These are phyloP conservation scores for Phytophthora boehmeriae DNA, from an alignment of 352 stramenopile species.

Conservation along the genomic window DNA sequence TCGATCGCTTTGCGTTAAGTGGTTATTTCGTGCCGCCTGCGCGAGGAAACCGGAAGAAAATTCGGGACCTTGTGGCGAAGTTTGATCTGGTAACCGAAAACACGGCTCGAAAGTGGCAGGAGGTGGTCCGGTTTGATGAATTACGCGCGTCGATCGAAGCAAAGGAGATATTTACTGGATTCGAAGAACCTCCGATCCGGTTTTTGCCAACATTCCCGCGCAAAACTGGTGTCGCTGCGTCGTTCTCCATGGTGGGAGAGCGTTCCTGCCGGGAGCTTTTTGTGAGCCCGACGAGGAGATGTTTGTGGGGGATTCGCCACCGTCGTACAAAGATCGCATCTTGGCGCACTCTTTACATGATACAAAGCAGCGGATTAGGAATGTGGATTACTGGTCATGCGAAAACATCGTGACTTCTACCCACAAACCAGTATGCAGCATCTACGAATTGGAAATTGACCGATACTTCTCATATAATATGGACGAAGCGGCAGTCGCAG, in stretches of 20 bases:
- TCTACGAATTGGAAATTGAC: constrained; percentile 79
- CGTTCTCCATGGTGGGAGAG: constrained; percentile 74
- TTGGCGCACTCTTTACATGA: constrained; percentile 71
- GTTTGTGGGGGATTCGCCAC: constrained; percentile 32
- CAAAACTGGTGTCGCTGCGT: constrained; percentile 54
- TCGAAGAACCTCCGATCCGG: constrained; percentile 76
- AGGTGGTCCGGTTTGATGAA: constrained; percentile 77
- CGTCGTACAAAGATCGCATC: constrained; percentile 80
- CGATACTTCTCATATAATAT: constrained; percentile 76
- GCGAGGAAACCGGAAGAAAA: constrained; percentile 58
- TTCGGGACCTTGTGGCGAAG: constrained; percentile 66
- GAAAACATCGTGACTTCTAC: constrained; percentile 67
- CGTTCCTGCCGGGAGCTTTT: constrained; percentile 65
- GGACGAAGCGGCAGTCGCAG: constrained; percentile 49
- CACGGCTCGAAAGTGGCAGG: constrained; percentile 67
- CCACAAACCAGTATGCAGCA: constrained; percentile 77
- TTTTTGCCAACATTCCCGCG: constrained; percentile 83
- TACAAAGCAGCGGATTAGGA: constrained; percentile 59
- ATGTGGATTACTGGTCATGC: constrained; percentile 70
- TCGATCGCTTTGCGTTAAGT: constrained; percentile 21
- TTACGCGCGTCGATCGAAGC: constrained; percentile 70
- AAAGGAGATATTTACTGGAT: constrained; percentile 88
- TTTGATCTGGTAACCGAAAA: constrained; percentile 67
- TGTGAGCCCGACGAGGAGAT: constrained; percentile 41
- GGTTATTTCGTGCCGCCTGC: constrained; percentile 25